Conservation (phyloP, 495 filamentous ascomycete species). For the Aspergillus ellipticus region DNA sequence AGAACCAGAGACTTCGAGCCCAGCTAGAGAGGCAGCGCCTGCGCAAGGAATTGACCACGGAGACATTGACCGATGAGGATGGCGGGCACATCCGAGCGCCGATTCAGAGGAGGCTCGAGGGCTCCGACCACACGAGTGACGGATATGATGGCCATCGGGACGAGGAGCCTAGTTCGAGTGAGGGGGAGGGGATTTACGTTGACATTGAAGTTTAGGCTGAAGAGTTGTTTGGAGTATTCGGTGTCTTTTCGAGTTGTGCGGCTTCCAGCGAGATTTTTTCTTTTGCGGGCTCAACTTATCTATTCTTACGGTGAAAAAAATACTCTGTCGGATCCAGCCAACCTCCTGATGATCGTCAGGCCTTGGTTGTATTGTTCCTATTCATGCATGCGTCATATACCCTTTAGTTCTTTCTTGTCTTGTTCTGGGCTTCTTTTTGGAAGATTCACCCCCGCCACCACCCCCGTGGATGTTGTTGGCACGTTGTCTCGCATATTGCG, state of each 20-base stretch:
- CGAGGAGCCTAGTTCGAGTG: constrained; percentile 41
- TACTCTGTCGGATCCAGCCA: constrained; percentile 3
- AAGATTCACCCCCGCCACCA: neutral
- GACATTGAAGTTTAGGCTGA: constrained; percentile 40
- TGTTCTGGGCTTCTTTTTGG: neutral
- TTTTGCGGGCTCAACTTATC: constrained; percentile 7
- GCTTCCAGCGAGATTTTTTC: constrained; percentile 7
- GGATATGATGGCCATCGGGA: constrained; percentile 17
- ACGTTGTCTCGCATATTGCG: neutral
- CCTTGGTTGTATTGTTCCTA: neutral
- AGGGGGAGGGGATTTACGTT: constrained; percentile 42
- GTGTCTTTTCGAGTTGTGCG: constrained; percentile 10
- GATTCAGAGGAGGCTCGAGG: neutral
- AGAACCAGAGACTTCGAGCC: constrained; percentile 68
- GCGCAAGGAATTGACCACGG: constrained; percentile 34
- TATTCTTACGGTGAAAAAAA: constrained; percentile 6
- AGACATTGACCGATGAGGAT: constrained; percentile 17
- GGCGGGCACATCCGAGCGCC: constrained; percentile 6
- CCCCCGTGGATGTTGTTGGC: neutral
- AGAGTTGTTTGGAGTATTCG: neutral
- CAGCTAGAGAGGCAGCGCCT: constrained; percentile 65
- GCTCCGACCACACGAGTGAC: constrained; percentile 12
- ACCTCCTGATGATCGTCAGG: neutral
- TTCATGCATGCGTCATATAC: constrained; percentile 20
- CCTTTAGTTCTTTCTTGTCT: constrained; percentile 12